Conservation (phyloP, 345 rosid species). For the Boechera stricta region DNA sequence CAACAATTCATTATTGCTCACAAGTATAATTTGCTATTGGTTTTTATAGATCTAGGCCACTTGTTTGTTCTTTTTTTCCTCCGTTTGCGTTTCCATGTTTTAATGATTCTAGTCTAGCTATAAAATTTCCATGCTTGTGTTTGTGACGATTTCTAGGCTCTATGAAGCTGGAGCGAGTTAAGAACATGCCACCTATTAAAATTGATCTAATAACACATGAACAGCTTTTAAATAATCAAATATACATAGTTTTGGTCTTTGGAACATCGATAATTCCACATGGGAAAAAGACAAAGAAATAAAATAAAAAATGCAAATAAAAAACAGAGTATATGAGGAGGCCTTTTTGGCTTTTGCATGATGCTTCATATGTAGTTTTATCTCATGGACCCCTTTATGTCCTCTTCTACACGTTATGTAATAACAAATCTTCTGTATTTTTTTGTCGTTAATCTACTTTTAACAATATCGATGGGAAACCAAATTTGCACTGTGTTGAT, state of each 20-base stretch:
- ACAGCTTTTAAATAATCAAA: neutral
- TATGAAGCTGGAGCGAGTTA: conserved; percentile 10
- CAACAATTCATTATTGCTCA: neutral
- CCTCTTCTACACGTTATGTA: conserved; percentile 31
- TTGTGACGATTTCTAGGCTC: neutral
- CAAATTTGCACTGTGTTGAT: conserved; percentile 41
- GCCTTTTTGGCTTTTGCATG: conserved; percentile 33
- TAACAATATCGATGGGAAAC: conserved; percentile 30
- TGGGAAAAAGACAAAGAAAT: conserved; percentile 35
- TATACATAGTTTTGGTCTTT: neutral
- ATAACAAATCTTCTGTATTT: conserved; percentile 31
- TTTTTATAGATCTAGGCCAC: neutral
- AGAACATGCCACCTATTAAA: conserved; percentile 30
- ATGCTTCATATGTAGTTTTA: conserved; percentile 33
- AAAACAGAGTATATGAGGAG: conserved; percentile 22
- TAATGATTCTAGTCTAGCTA: neutral
- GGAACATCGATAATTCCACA: conserved; percentile 31
- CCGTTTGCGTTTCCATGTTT: neutral
- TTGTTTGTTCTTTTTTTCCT: neutral
- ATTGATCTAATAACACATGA: conserved; percentile 15
- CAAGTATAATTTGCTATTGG: neutral
- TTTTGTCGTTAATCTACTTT: conserved; percentile 26
- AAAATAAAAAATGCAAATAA: neutral
- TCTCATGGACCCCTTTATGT: conserved; percentile 42
- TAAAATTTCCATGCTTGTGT: neutral